Conservation (phyloP, 495 filamentous ascomycete genomes). For the Schizothecium vesticola region DNA sequence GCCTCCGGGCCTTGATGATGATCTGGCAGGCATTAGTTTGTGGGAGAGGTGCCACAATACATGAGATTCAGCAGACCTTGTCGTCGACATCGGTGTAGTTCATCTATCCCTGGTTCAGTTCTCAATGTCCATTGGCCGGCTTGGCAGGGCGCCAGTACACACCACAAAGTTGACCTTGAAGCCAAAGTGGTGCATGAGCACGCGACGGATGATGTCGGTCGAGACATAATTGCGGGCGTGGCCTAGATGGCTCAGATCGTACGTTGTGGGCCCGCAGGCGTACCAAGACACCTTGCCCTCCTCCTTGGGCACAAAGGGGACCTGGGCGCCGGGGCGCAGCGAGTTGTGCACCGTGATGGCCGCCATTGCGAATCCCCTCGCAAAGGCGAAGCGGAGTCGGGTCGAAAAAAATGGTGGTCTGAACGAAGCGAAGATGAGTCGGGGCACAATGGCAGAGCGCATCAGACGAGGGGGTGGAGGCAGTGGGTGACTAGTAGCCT, state of each 20-base stretch:
- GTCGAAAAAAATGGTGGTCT: conserved; percentile 26
- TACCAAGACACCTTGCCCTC: conserved; percentile 79
- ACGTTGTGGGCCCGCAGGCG: conserved; percentile 87
- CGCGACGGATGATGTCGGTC: conserved; percentile 86
- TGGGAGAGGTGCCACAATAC: background rate
- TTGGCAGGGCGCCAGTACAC: background rate
- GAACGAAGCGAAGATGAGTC: conserved; percentile 16
- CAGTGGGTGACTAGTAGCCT: background rate
- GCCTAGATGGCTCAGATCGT: conserved; percentile 84
- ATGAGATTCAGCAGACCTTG: conserved; percentile 50
- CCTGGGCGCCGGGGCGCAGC: conserved; percentile 62
- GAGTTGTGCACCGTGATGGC: conserved; percentile 70
- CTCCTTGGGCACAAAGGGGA: conserved; percentile 71
- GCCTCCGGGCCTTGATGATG: conserved; percentile 74
- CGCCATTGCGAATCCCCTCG: conserved; percentile 34
- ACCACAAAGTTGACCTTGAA: conserved; percentile 79
- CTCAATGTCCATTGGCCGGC: background rate
- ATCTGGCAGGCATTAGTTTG: conserved; percentile 47
- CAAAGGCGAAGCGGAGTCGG: conserved; percentile 7
- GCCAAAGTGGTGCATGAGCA: conserved; percentile 79
- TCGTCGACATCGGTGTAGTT: conserved; percentile 93
- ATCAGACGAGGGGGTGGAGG: conserved; percentile 9
- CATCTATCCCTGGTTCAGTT: conserved; percentile 42
- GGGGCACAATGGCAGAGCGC: conserved; percentile 19
- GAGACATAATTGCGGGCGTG: conserved; percentile 87